These are phyloP conservation scores for Copromyces sp. DNA, from an alignment of 495 filamentous ascomycete species.

Conservation along the genomic window DNA sequence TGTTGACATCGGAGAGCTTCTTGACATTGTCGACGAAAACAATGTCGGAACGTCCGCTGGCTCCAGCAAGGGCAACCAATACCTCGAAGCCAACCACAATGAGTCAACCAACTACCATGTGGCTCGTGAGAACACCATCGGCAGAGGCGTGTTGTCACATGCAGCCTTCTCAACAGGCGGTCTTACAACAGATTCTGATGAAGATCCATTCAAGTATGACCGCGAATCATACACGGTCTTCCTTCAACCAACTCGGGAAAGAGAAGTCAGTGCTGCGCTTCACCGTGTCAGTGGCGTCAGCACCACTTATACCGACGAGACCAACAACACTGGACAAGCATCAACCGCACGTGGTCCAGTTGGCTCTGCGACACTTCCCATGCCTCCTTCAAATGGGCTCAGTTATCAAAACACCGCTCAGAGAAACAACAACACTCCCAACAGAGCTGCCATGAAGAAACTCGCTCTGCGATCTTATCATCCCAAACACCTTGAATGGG, in stretches of 20 bases:
- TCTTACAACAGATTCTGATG: conserved; percentile 16
- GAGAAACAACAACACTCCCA: conserved; percentile 5
- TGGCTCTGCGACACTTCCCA: conserved; percentile 1
- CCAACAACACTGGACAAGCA: background rate
- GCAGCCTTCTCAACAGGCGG: conserved; percentile 5
- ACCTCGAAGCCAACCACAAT: background rate
- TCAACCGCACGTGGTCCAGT: background rate
- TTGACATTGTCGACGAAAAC: background rate
- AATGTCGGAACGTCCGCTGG: background rate
- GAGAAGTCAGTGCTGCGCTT: conserved; percentile 20
- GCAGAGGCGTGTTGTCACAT: conserved; percentile 1
- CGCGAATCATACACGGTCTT: conserved; percentile 13
- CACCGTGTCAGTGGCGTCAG: conserved; percentile 7
- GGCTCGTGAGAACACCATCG: background rate
- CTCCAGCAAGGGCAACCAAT: background rate
- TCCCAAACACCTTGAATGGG: background rate
- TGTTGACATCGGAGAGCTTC: background rate
- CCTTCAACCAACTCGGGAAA: conserved; percentile 16
- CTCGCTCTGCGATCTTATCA: conserved; percentile 6
- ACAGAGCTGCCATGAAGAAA: conserved; percentile 4
- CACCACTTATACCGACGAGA: conserved; percentile 3
- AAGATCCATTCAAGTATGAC: conserved; percentile 26
- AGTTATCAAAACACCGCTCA: background rate
- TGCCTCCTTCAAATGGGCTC: background rate
- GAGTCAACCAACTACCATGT: background rate